phyloP scores from a whole-genome alignment of 139 green algal genomes.

The Chlorella vulgaris region DNA sequence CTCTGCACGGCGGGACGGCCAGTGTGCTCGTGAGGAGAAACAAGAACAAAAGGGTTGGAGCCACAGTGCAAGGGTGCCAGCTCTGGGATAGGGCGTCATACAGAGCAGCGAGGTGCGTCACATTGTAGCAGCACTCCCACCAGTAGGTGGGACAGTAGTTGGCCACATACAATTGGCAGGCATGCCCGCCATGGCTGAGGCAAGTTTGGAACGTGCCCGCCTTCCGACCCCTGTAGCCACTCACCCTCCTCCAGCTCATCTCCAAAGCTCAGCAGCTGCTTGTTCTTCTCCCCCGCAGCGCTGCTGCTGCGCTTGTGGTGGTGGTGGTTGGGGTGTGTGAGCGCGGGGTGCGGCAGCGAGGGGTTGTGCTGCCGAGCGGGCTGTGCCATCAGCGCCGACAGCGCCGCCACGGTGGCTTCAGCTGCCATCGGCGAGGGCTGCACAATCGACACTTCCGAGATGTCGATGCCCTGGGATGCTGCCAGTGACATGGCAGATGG shows the following conservation, averaged over 20 bases:
- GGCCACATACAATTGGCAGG: background rate
- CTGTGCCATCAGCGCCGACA: constrained; percentile 4
- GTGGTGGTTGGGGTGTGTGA: background rate
- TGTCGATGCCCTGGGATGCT: background rate
- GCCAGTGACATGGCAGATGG: constrained; percentile 7
- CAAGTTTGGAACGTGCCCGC: background rate
- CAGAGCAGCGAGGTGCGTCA: no score
- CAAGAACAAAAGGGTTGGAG: no score
- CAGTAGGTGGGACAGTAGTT: no score
- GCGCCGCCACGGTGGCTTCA: constrained; percentile 8
- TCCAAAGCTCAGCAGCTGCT: constrained; percentile 44
- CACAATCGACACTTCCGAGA: background rate
- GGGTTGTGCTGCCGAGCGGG: constrained; percentile 9
- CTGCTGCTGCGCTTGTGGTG: background rate
- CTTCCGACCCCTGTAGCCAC: background rate
- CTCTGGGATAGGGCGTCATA: no score
- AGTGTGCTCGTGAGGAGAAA: background rate
- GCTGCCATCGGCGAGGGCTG: constrained; percentile 14
- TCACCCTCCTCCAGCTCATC: constrained; percentile 45
- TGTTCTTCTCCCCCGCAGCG: background rate
- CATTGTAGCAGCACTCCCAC: no score
- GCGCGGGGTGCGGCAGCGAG: background rate
- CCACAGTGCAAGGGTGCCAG: no score
- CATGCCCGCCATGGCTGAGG: background rate
- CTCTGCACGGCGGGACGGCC: background rate